These are phyloP conservation scores for Heterobasidion occidentale DNA, from an alignment of 1,284 basidiomycete genomes.

Conservation along the genomic window DNA sequence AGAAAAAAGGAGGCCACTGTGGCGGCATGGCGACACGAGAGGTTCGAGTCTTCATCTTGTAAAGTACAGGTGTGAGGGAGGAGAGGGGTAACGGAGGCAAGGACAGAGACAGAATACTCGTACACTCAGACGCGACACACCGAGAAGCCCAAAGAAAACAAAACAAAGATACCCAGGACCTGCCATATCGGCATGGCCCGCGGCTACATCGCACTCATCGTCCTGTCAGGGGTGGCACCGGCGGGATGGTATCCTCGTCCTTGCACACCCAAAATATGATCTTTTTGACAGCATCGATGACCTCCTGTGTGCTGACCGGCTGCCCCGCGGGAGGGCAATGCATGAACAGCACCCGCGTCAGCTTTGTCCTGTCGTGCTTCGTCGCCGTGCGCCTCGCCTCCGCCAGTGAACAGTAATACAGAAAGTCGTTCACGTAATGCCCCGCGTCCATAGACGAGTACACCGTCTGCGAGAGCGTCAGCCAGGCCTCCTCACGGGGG, in stretches of 20 bases:
- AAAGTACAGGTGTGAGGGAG: background rate
- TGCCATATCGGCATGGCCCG: too few species aligned
- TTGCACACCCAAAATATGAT: constrained; percentile 52
- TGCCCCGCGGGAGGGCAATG: constrained; percentile 62
- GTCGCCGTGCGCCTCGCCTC: constrained; percentile 49
- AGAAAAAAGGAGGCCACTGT: background rate
- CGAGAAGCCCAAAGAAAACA: background rate
- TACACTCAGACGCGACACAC: background rate
- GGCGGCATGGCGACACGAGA: background rate
- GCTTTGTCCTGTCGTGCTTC: constrained; percentile 40
- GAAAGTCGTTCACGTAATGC: constrained; percentile 71
- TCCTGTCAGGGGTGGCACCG: too few species aligned
- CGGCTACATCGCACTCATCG: too few species aligned
- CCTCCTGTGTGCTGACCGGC: constrained; percentile 54
- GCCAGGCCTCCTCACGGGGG: background rate
- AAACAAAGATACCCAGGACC: background rate
- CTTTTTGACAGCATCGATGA: constrained; percentile 54
- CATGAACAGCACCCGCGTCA: constrained; percentile 51
- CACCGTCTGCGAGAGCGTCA: constrained; percentile 36
- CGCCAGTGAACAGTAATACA: constrained; percentile 73
- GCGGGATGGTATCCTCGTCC: constrained; percentile 7
- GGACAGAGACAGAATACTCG: background rate
- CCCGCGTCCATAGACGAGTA: constrained; percentile 70
- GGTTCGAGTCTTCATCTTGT: background rate
- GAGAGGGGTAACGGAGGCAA: background rate